Percentiles rank a stretch among this genome's conserved stretches.
Evolutionary conservation across 2,329 filamentous ascomycete species (phyloP).

Genomic region (Fusarium luffae): DNA sequence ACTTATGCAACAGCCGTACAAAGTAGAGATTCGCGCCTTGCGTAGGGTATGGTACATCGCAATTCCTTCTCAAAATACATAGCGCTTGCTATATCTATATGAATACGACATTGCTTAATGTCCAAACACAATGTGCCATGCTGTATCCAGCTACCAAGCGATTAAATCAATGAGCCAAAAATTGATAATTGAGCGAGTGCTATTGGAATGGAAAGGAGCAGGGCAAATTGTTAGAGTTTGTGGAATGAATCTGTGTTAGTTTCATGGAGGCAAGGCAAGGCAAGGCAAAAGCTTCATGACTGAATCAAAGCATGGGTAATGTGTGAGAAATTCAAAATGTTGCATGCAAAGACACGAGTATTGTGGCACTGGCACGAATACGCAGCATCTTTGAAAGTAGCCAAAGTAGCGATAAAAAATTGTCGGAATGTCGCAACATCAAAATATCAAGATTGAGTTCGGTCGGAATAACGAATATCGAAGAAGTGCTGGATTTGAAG

Average conservation of each 20-base stretch:
- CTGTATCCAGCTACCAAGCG: neutral
- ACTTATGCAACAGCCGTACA: neutral
- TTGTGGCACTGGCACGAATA: conserved; percentile 20
- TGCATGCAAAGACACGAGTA: neutral
- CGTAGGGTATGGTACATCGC: neutral
- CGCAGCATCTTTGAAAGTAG: neutral
- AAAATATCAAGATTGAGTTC: neutral
- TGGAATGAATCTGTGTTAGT: neutral
- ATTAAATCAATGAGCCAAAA: too few species aligned
- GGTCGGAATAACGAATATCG: neutral
- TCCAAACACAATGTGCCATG: neutral
- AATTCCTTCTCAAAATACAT: neutral
- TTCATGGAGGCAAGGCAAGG: neutral
- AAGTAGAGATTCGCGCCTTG: too few species aligned
- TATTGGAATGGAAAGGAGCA: neutral
- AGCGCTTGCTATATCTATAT: conserved; percentile 14
- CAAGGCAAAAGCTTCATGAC: neutral
- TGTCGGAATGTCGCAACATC: neutral
- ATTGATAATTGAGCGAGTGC: neutral
- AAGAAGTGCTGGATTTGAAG: neutral
- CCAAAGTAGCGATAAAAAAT: neutral
- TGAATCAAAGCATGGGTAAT: neutral
- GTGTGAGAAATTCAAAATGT: neutral
- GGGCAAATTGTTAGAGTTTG: neutral
- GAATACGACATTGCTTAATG: neutral